phyloP scores from a whole-genome alignment of 2,329 filamentous ascomycete species.

The Trichoderma semiorbis region DNA sequence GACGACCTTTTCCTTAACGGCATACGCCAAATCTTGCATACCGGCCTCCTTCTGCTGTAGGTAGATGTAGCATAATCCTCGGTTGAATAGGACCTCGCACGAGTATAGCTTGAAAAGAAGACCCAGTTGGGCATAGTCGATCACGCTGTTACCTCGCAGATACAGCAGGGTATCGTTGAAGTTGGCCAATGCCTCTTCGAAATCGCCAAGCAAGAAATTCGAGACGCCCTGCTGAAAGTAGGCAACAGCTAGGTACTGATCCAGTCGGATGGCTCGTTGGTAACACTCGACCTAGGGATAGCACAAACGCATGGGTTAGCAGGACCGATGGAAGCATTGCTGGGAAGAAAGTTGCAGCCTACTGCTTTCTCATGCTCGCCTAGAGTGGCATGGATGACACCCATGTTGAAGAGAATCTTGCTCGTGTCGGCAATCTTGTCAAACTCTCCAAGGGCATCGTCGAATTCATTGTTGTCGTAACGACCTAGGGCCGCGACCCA shows the following conservation, averaged over 20 bases:
- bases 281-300: conserved; percentile 79
- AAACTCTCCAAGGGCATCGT: conserved; percentile 80
- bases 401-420: conserved; percentile 98
- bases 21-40: conserved; percentile 85
- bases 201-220: conserved; percentile 94
- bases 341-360: conserved; percentile 39
- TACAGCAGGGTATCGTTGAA: conserved; percentile 98
- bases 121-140: conserved; percentile 95
- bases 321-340: neutral
- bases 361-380: conserved; percentile 96
- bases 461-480: conserved; percentile 98
- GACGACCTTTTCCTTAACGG: conserved; percentile 92
- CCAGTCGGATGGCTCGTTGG: conserved; percentile 82
- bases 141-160: conserved; percentile 91
- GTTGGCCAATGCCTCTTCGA: conserved; percentile 94
- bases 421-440: conserved; percentile 89
- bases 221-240: conserved; percentile 99
- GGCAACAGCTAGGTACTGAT: conserved; percentile 93
- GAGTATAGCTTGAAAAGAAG: conserved; percentile 96
- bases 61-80: conserved; percentile 96
- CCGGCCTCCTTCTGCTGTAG: conserved; percentile 86
- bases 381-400: conserved; percentile 93
- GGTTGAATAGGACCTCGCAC: conserved; percentile 96
- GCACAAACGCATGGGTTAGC: conserved; percentile 7
- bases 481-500: conserved; percentile 89